Base-by-base conservation (phyloP, 2,329 filamentous ascomycete species). In the Aplosporella prunicola region DNA sequence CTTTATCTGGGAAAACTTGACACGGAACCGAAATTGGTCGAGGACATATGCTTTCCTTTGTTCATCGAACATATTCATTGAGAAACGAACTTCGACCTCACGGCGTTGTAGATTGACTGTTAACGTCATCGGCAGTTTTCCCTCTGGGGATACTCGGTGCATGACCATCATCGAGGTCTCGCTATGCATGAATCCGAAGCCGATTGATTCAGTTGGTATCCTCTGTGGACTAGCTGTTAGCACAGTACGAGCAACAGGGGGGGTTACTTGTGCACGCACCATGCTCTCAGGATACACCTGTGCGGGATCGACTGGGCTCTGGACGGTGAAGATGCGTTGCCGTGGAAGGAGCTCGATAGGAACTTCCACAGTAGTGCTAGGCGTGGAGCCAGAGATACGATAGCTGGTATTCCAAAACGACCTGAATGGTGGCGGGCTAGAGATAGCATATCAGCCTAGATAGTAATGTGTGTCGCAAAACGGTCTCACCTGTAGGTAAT, bases 141-240 rank as follows among this genome's bases (percentile, higher is more conserved):
- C 32, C 5, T 41, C 45, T 4, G 53, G 37, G 10, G 47, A 43
- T 5, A 67, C 48, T 1, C 63, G 68, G 35, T 69, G 70, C 67
- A 83, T 73, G 7, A 66, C 56, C 52, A 78, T 71, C 67, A 87
- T 76, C 0, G 64, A 62, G 3, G 58, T 61, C 4, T 72, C 67
- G 1, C 67, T 58, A 2, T 69, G 47, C 58, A 76, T 67, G 26
- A 76, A 63, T 0, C 83, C 82, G 46, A 87, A 80, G 13, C 76
- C 68, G 2, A 87, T 49, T 0, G 59, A 61, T 1, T 52, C 47
- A 3, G 71, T 62, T 6, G 25, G 46, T 7, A 58, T n/a, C 10
- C 11, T 30, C 28, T 35, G 17, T 14, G n/a, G n/a, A n/a, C 7
- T 9, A 3, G 6, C 23, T 18, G 28, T 41, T 20, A 32, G 32